phyloP scores from a whole-genome alignment of 176 grass and related monocot genomes.

The Eragrostis curvula region DNA sequence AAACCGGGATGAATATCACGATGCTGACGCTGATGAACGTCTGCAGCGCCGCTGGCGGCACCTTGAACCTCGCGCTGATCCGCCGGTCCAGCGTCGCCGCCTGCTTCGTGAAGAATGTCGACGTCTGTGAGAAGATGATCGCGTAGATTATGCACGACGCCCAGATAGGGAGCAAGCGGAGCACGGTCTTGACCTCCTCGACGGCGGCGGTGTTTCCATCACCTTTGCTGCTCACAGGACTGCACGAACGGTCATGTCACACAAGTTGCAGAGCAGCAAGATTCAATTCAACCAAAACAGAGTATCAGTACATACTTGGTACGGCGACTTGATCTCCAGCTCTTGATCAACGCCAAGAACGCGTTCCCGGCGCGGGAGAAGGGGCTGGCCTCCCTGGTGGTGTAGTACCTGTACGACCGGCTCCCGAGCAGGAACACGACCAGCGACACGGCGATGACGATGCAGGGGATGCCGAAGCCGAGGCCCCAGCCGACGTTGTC shows the following conservation, averaged over 20 bases:
- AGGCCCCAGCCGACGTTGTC: slow-evolving; percentile 70
- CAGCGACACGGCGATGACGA: slow-evolving; percentile 49
- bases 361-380: slow-evolving; percentile 47
- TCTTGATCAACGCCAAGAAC: slow-evolving; percentile 23
- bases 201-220: not conserved
- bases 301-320: slow-evolving; percentile 22
- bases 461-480: slow-evolving; percentile 76
- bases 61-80: slow-evolving; percentile 50
- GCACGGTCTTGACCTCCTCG: slow-evolving; percentile 54
- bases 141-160: slow-evolving; percentile 67
- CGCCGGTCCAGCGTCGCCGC: slow-evolving; percentile 71
- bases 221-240: slow-evolving; percentile 18
- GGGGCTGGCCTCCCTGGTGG: slow-evolving; percentile 41
- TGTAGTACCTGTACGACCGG: slow-evolving; percentile 54
- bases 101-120: slow-evolving; percentile 74
- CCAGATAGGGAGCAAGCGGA: slow-evolving; percentile 62
- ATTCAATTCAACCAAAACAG: not conserved
- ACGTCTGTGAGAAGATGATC: slow-evolving; percentile 65
- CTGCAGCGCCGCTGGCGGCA: slow-evolving; percentile 66
- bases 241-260: slow-evolving; percentile 14
- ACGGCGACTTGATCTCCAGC: not conserved
- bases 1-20: slow-evolving; percentile 55
- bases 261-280: not conserved
- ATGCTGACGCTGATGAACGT: slow-evolving; percentile 59
- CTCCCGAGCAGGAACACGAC: slow-evolving; percentile 55